These are phyloP conservation scores for Arachnopeziza araneosa DNA, from an alignment of 2,329 filamentous ascomycete species.

Conservation along the genomic window DNA sequence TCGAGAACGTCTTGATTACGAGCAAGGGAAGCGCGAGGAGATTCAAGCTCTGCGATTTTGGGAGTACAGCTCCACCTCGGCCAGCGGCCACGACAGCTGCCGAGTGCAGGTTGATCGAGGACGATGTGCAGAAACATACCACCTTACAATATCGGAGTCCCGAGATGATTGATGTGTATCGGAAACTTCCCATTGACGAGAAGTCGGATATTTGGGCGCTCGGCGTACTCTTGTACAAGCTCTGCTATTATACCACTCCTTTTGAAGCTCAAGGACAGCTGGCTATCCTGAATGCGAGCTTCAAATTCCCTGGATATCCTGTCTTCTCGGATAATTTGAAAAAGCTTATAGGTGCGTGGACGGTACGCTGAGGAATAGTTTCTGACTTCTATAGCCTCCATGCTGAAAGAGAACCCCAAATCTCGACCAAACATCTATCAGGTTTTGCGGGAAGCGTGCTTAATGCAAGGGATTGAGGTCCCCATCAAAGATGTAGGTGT, in stretches of 20 bases:
- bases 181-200: slow-evolving; percentile 93
- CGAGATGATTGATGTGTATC: slow-evolving; percentile 98
- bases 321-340: slow-evolving; percentile 86
- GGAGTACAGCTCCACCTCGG: slow-evolving; percentile 77
- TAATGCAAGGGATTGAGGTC: slow-evolving; percentile 80
- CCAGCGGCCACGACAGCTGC: slow-evolving; percentile 80
- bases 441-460: slow-evolving; percentile 78
- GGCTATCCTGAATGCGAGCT: slow-evolving; percentile 93
- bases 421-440: slow-evolving; percentile 88
- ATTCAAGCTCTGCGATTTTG: slow-evolving; percentile 98
- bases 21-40: slow-evolving; percentile 56
- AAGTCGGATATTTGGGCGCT: slow-evolving; percentile 97
- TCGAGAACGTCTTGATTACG: slow-evolving; percentile 89
- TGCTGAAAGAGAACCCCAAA: slow-evolving; percentile 78
- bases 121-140: slow-evolving; percentile 94
- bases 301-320: slow-evolving; percentile 84
- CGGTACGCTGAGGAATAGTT: not conserved
- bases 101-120: slow-evolving; percentile 89
- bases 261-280: slow-evolving; percentile 98
- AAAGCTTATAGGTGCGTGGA: slow-evolving; percentile 71
- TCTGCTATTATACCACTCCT: slow-evolving; percentile 98
- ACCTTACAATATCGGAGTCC: slow-evolving; percentile 96
- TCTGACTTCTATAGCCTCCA: slow-evolving; percentile 56
- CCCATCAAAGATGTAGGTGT: slow-evolving; percentile 82
- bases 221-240: slow-evolving; percentile 91